These are phyloP conservation scores for Leonotis leonurus DNA, from an alignment of 257 asterid species.

Conservation along the genomic window DNA sequence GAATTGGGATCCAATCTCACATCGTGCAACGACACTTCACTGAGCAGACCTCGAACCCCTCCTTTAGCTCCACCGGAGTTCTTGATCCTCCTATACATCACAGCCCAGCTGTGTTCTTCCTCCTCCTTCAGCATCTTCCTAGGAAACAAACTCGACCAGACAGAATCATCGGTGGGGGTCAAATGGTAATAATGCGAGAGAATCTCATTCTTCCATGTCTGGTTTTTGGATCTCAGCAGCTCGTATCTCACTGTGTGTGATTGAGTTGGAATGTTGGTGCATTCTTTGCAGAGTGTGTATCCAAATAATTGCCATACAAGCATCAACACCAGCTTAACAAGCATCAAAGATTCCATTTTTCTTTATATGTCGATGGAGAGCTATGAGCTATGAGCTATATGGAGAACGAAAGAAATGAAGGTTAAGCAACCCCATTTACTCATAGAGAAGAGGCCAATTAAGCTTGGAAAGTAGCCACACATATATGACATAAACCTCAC, in stretches of 20 bases:
- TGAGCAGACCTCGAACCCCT: too few relatives aligned
- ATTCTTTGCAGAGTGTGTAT: conserved; percentile 38
- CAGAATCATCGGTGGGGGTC: conserved; percentile 82
- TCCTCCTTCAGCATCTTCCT: conserved; percentile 65
- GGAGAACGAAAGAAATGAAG: too few relatives aligned
- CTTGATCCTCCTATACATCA: conserved; percentile 58
- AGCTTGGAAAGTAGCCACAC: too few relatives aligned
- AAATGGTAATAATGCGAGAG: conserved; percentile 49
- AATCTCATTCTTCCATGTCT: conserved; percentile 57
- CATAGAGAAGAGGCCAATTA: too few relatives aligned
- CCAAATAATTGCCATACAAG: conserved; percentile 19
- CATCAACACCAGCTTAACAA: conserved; percentile 3
- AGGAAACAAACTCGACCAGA: conserved; percentile 63
- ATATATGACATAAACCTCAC: too few relatives aligned
- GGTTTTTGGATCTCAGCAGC: conserved; percentile 48
- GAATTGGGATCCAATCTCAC: conserved; percentile 69
- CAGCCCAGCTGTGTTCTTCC: conserved; percentile 42
- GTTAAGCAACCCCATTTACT: too few relatives aligned
- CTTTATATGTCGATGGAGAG: too few relatives aligned
- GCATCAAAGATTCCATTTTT: conserved; percentile 26
- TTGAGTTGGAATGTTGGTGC: conserved; percentile 49
- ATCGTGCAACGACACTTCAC: conserved; percentile 51
- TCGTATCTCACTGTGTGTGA: conserved; percentile 62
- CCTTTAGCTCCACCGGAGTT: conserved; percentile 24
- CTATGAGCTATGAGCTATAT: too few relatives aligned